A percentile compares a stretch with the other conserved stretches of the same genome.
Evolutionary conservation across 177 flowering plant species (phyloP).

Genomic region (Vitis hybrid): DNA sequence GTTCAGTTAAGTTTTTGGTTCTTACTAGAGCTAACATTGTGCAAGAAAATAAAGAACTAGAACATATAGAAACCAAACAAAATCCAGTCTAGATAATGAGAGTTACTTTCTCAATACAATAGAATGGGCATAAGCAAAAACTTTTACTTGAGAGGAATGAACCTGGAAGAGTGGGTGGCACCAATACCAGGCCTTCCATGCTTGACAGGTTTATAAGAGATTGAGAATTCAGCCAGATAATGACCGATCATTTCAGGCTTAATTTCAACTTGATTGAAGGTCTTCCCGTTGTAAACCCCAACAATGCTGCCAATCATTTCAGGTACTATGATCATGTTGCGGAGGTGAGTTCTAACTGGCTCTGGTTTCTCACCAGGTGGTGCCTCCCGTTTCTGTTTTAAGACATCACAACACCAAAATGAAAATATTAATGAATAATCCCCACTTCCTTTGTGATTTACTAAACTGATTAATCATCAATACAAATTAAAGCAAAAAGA

Average conservation of each 20-base stretch:
- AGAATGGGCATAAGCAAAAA: neutral
- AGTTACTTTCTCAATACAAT: neutral
- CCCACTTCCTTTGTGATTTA: neutral
- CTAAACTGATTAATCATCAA: neutral
- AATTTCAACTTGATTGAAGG: slow-evolving; percentile 48
- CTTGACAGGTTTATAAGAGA: slow-evolving; percentile 48
- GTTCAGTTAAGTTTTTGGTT: neutral
- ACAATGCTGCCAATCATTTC: slow-evolving; percentile 46
- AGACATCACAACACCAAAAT: neutral
- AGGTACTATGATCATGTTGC: slow-evolving; percentile 52
- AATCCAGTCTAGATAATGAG: neutral
- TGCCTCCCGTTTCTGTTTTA: slow-evolving; percentile 39
- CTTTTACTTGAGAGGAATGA: slow-evolving; percentile 33
- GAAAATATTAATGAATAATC: neutral
- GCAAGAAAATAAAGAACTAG: neutral
- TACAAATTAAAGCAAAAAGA: neutral
- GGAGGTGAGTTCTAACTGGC: slow-evolving; percentile 38
- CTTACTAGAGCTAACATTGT: neutral
- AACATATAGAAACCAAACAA: neutral
- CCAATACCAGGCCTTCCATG: slow-evolving; percentile 54
- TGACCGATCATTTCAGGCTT: slow-evolving; percentile 54
- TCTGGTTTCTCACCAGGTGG: slow-evolving; percentile 45
- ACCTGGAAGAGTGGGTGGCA: slow-evolving; percentile 41
- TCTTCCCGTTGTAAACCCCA: slow-evolving; percentile 50
- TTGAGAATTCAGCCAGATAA: slow-evolving; percentile 49